A percentile compares a stretch with the other conserved stretches of the same genome.
Conservation (phyloP, 352 stramenopile species). For the Phytophthora capsici region DNA sequence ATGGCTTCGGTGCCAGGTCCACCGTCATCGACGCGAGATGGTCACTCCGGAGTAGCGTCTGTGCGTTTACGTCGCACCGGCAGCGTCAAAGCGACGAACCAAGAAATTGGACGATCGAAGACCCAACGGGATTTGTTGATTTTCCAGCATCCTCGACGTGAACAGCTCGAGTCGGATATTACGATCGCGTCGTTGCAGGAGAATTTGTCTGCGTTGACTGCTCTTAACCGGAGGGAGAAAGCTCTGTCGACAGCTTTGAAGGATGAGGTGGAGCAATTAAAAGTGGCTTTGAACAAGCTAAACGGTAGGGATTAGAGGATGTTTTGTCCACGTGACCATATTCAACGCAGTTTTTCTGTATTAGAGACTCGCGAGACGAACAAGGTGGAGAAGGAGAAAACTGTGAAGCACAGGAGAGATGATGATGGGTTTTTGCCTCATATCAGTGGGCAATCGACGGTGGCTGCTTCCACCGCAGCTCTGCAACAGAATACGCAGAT, state of each 20-base stretch:
- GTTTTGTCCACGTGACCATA: no score
- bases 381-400: conserved; percentile 61
- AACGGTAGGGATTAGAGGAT: conserved; percentile 32
- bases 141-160: conserved; percentile 31
- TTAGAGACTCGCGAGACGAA: conserved; percentile 54
- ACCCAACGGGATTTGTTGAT: conserved; percentile 21
- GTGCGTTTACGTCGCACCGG: conserved; percentile 34
- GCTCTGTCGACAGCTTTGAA: conserved; percentile 44
- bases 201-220: conserved; percentile 52
- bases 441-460: conserved; percentile 37
- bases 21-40: conserved; percentile 23
- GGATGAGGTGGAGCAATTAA: conserved; percentile 45
- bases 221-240: conserved; percentile 60
- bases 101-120: conserved; percentile 17
- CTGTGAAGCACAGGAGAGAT: conserved; percentile 36
- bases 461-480: conserved; percentile 36
- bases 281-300: conserved; percentile 34
- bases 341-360: no score
- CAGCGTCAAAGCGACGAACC: conserved; percentile 24
- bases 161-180: conserved; percentile 39
- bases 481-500: conserved; percentile 76
- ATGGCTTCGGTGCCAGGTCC: conserved; percentile 25
- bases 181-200: conserved; percentile 50
- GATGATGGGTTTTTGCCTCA: conserved; percentile 43
- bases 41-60: conserved; percentile 26